Evolutionary conservation across 2,329 filamentous ascomycete genomes (phyloP).

Genomic region (Pseudogymnoascus sp.): DNA sequence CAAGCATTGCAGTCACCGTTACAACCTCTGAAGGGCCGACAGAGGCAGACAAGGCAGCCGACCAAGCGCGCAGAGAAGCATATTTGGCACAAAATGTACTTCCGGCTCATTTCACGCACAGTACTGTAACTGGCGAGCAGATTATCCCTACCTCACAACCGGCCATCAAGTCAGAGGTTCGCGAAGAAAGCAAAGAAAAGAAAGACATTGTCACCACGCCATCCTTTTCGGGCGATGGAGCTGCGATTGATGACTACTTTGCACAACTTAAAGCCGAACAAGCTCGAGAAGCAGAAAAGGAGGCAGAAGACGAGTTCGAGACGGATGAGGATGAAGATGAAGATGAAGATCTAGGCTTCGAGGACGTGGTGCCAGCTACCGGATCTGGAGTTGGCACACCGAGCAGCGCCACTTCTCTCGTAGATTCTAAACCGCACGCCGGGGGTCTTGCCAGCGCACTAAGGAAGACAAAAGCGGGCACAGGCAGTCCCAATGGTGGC

Average conservation of each 20-base stretch:
- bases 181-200: slow-evolving; percentile 42
- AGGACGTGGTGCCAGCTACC: slow-evolving; percentile 34
- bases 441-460: slow-evolving; percentile 21
- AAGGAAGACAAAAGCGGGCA: slow-evolving; percentile 23
- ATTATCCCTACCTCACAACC: slow-evolving; percentile 38
- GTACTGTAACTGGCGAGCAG: slow-evolving; percentile 59
- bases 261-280: slow-evolving; percentile 57
- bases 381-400: slow-evolving; percentile 22
- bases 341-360: slow-evolving; percentile 38
- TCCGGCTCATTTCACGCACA: slow-evolving; percentile 64
- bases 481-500: slow-evolving; percentile 21
- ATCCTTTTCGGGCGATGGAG: slow-evolving; percentile 43
- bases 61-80: slow-evolving; percentile 57
- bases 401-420: slow-evolving; percentile 17
- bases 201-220: slow-evolving; percentile 33
- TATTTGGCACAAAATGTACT: slow-evolving; percentile 61
- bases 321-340: slow-evolving; percentile 42
- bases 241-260: slow-evolving; percentile 61
- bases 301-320: slow-evolving; percentile 45
- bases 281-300: slow-evolving; percentile 40
- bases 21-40: slow-evolving; percentile 58
- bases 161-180: slow-evolving; percentile 29
- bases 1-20: slow-evolving; percentile 63
- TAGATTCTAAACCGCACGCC: neutral
- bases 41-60: slow-evolving; percentile 59